These are phyloP conservation scores for Tilletia setariae DNA, from an alignment of 1,284 basidiomycete genomes.

Conservation along the genomic window DNA sequence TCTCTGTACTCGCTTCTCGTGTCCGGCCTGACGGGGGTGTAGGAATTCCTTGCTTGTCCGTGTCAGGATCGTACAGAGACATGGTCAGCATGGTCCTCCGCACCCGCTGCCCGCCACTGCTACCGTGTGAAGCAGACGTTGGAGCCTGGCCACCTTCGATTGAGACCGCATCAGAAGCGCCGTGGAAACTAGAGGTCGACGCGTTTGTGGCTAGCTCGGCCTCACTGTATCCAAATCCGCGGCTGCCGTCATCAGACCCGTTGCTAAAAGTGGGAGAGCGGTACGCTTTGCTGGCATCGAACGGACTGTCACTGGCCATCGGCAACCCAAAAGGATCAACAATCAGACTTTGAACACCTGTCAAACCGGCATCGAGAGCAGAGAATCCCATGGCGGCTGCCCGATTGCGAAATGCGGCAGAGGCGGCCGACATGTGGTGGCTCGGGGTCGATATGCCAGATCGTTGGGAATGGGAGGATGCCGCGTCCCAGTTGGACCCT, in stretches of 20 bases:
- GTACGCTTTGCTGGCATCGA: neutral
- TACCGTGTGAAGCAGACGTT: neutral
- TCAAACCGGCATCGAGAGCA: neutral
- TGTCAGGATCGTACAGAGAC: constrained; percentile 8
- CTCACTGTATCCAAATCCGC: neutral
- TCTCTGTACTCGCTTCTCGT: neutral
- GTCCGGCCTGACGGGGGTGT: neutral
- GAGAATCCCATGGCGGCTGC: constrained; percentile 9
- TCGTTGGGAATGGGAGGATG: neutral
- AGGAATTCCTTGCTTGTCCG: neutral
- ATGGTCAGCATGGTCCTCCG: constrained; percentile 7
- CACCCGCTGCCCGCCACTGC: neutral
- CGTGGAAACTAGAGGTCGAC: constrained; percentile 5
- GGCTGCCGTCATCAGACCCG: neutral
- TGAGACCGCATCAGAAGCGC: neutral
- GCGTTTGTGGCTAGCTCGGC: neutral
- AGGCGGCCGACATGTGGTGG: constrained; percentile 6
- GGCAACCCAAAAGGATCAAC: constrained; percentile 11
- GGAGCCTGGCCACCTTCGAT: neutral
- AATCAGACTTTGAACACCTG: neutral
- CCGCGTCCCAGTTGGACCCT: constrained; percentile 10
- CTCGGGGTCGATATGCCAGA: constrained; percentile 3
- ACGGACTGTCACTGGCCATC: constrained; percentile 7
- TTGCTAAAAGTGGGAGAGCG: neutral
- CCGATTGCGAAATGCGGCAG: neutral